Base-by-base conservation (phyloP, 2,329 filamentous ascomycete genomes). In the Trichoderma sp. region DNA sequence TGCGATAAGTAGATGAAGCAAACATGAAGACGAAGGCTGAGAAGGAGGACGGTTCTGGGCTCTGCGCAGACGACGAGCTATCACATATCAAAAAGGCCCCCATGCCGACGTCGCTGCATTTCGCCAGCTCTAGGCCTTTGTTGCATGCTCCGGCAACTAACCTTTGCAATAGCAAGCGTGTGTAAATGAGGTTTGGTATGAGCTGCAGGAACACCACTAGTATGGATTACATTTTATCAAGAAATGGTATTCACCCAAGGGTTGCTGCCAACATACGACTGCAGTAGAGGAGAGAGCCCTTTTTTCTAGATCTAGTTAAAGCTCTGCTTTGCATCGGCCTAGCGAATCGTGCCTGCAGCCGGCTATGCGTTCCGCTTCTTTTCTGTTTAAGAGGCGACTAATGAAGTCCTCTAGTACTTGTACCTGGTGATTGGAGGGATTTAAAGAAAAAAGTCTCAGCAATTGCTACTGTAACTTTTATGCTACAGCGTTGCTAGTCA, bases 241-340 rank as follows among this genome's bases (percentile, higher is more conserved):
- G 47, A 21, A 49, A 31, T 21, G n/a, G 19, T 29, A 8, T 33
- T 19, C n/a, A 21, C 24, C 27, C 47, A 52, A 19, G 33, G 49
- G 4, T 4, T 13, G 43, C 13, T 24, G 47, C n/a, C 21, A 13
- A 21, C 13, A 24, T 19, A 47, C 8, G 19, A 24, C 47, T 24
- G 10, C 14, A 49, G 47, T 49, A 49, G 8, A 21, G 10, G 8
- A 5, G 27, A 27, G 27, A 4, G 27, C 27, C 19, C 19, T 21
- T 8, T 3, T 52, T 56, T 6, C 61, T n/a, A 29, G 33, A 35
- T 47, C 35, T 5, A 11, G 53, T 29, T 27, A 66, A 27, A 29
- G 40, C 13, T 27, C 62, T 66, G 53, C 62, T 66, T 67, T 67
- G 64, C 55, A 67, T 58, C 40, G 64, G 55, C 35, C 55, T 35